Percentiles rank a stretch among this genome's conserved stretches.
phyloP scores from a whole-genome alignment of 2,329 filamentous ascomycete genomes.

The Fusarium sp. region DNA sequence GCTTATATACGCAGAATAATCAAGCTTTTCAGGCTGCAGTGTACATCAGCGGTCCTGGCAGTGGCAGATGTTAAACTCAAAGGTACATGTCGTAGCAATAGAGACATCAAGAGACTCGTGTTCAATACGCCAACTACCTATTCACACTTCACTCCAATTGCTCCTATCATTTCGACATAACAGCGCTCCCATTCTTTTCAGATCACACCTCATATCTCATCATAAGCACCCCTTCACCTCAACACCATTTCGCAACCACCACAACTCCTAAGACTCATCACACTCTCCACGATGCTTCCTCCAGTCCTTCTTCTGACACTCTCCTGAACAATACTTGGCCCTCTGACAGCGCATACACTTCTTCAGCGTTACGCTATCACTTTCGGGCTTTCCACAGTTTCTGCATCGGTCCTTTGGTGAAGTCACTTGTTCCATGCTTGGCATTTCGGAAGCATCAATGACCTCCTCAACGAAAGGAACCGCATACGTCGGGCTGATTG shows the following conservation, averaged over 20 bases:
- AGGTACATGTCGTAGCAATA: neutral
- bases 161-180: neutral
- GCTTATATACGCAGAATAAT: slow-evolving; percentile 7
- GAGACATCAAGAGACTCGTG: neutral
- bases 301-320: slow-evolving; percentile 68
- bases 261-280: slow-evolving; percentile 25
- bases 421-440: slow-evolving; percentile 7
- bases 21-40: slow-evolving; percentile 11
- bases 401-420: slow-evolving; percentile 47
- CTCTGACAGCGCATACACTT: slow-evolving; percentile 59
- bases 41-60: neutral
- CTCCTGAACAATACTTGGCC: slow-evolving; percentile 62
- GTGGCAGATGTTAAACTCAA: neutral
- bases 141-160: neutral
- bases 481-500: slow-evolving; percentile 67
- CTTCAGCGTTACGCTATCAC: slow-evolving; percentile 50
- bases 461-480: slow-evolving; percentile 57
- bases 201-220: neutral
- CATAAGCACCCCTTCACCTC: neutral
- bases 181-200: neutral
- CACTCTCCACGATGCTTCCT: slow-evolving; percentile 62
- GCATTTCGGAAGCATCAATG: slow-evolving; percentile 44
- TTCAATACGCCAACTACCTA: neutral
- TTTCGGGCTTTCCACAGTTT: slow-evolving; percentile 52
- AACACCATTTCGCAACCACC: neutral